Conservation (phyloP, 1,139 yeast species). For the Yamadazyma membranifaciens region DNA sequence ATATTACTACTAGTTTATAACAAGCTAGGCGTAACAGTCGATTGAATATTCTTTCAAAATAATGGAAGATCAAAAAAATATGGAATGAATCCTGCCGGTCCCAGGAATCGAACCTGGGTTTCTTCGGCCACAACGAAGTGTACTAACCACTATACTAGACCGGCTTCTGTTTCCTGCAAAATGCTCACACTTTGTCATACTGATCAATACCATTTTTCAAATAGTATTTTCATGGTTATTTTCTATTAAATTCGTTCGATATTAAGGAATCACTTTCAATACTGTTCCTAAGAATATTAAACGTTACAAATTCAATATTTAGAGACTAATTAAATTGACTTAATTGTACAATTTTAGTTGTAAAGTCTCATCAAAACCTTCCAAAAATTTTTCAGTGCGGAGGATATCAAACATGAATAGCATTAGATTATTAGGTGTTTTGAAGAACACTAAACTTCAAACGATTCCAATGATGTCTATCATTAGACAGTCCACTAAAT, state of each 20-base stretch:
- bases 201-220: no score
- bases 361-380: background rate
- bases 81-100: slow-evolving; percentile 40
- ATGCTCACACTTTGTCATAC: background rate
- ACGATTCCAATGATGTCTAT: background rate
- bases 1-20: no score
- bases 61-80: no score
- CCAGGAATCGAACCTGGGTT: slow-evolving; percentile 60
- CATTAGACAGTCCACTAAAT: background rate
- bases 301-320: no score
- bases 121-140: slow-evolving; percentile 57
- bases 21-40: no score
- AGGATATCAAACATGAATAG: slow-evolving; percentile 5
- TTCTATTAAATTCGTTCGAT: background rate
- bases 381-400: slow-evolving; percentile 11
- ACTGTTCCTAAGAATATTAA: no score
- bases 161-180: slow-evolving; percentile 19
- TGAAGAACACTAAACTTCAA: background rate
- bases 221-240: no score
- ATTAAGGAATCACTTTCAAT: background rate
- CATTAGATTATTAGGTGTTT: slow-evolving; percentile 3
- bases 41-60: no score
- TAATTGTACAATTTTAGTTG: background rate
- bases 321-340: background rate
- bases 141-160: slow-evolving; percentile 54